These are phyloP conservation scores for Elongisporangium prolatum DNA, from an alignment of 352 stramenopile species.

Conservation along the genomic window DNA sequence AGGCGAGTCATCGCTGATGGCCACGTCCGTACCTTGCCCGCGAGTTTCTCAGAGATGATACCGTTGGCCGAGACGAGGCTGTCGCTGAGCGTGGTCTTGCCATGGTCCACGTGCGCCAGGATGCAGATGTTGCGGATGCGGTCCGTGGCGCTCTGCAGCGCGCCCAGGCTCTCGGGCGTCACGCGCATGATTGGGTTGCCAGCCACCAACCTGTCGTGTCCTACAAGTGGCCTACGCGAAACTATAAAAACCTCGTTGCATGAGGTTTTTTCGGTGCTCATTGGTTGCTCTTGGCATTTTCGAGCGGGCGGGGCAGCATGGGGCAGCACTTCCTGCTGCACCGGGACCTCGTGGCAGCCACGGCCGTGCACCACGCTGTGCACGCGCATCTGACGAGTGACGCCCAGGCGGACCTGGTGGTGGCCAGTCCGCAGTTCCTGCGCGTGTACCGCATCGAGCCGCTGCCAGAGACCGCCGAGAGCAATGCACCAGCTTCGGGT, in stretches of 20 bases:
- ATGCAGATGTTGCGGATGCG: constrained; percentile 95
- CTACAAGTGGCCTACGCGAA: neutral
- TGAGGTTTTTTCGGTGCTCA: neutral
- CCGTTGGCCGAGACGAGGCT: constrained; percentile 95
- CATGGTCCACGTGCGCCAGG: constrained; percentile 94
- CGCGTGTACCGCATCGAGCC: constrained; percentile 82
- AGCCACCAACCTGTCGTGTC: neutral
- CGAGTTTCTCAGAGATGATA: constrained; percentile 96
- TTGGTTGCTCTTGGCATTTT: neutral
- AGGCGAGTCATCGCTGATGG: neutral
- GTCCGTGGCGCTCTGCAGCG: constrained; percentile 64
- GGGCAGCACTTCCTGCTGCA: constrained; percentile 85
- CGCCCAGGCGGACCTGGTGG: constrained; percentile 60
- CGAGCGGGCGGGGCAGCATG: constrained; percentile 23
- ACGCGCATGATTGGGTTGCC: constrained; percentile 18
- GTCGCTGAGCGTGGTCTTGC: constrained; percentile 91
- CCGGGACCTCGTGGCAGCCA: constrained; percentile 73
- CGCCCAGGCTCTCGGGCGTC: constrained; percentile 44
- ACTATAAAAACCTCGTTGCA: neutral
- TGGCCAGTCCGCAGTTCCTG: constrained; percentile 66
- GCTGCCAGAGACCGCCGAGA: constrained; percentile 6
- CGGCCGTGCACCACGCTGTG: constrained; percentile 69
- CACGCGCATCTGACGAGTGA: constrained; percentile 68
- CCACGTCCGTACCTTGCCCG: constrained; percentile 68
- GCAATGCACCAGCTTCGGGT: constrained; percentile 24